Percentiles rank a stretch among this genome's conserved stretches.
Conservation (phyloP, 768 basidiomycete genomes). For the Ramaria rubella region DNA sequence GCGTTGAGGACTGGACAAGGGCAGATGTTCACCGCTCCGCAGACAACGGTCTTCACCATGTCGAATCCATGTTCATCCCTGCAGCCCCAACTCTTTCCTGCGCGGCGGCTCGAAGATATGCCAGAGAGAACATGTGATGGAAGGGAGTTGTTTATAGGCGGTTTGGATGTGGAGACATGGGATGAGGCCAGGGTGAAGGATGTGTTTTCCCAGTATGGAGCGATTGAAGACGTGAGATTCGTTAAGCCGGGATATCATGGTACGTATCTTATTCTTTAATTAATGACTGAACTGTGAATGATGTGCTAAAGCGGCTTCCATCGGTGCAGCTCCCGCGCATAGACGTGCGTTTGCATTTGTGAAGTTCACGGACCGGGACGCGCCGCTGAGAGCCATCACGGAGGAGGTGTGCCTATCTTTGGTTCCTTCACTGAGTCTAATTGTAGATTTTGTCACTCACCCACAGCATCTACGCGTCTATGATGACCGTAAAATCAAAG, state of each 20-base stretch:
- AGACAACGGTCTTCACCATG: neutral
- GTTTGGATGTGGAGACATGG: conserved; percentile 65
- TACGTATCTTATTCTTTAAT: neutral
- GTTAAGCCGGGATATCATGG: conserved; percentile 52
- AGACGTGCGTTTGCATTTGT: conserved; percentile 76
- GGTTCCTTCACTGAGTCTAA: conserved; percentile 2
- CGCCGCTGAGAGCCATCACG: conserved; percentile 58
- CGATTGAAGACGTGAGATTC: conserved; percentile 57
- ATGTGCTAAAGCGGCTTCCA: neutral
- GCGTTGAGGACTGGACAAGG: too few species aligned
- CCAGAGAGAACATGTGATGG: neutral
- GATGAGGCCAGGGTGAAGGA: conserved; percentile 53
- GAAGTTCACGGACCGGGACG: conserved; percentile 56
- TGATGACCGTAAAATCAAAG: conserved; percentile 65
- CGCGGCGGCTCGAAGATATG: neutral
- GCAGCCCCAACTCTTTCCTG: neutral
- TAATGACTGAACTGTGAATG: neutral
- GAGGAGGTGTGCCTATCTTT: conserved; percentile 44
- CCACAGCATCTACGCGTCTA: conserved; percentile 65
- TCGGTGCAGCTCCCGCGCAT: conserved; percentile 16
- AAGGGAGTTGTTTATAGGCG: conserved; percentile 64
- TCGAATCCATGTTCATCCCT: too few species aligned
- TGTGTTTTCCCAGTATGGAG: conserved; percentile 60
- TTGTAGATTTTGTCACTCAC: neutral
- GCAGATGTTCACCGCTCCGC: neutral